These are phyloP conservation scores for Aurifilum marmelostoma DNA, from an alignment of 2,329 filamentous ascomycete genomes.

Conservation along the genomic window DNA sequence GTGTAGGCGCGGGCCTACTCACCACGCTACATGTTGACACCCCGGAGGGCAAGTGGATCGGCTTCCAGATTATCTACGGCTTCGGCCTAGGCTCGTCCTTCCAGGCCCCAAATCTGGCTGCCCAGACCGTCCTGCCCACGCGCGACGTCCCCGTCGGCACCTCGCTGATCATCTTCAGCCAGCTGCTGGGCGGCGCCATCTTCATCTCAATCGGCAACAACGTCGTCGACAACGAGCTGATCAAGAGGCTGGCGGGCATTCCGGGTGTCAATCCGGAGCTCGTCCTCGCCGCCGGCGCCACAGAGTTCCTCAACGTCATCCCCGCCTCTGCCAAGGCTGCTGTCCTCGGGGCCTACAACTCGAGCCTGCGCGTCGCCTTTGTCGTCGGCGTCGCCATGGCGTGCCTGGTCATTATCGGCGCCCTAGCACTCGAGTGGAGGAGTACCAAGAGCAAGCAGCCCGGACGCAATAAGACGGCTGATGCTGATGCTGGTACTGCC, in stretches of 20 bases:
- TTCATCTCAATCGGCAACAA: constrained; percentile 51
- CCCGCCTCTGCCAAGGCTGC: constrained; percentile 30
- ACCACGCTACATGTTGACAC: constrained; percentile 45
- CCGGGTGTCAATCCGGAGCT: constrained; percentile 33
- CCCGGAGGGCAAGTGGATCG: constrained; percentile 38
- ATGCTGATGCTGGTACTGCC: neutral
- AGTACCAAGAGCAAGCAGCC: constrained; percentile 43
- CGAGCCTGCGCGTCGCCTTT: constrained; percentile 61
- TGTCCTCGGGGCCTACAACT: constrained; percentile 59
- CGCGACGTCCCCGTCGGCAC: constrained; percentile 48
- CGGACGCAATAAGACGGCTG: constrained; percentile 27
- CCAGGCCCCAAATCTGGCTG: constrained; percentile 51
- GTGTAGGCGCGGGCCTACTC: constrained; percentile 47
- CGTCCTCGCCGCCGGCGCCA: constrained; percentile 32
- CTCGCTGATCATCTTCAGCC: constrained; percentile 49
- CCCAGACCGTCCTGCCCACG: constrained; percentile 48
- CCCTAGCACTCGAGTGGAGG: constrained; percentile 63
- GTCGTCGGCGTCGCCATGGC: constrained; percentile 61
- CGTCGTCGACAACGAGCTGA: constrained; percentile 46
- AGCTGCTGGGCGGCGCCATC: constrained; percentile 50
- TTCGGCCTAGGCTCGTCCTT: constrained; percentile 48
- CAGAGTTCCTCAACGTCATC: constrained; percentile 31
- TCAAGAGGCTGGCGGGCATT: constrained; percentile 39
- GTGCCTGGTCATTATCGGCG: constrained; percentile 57
- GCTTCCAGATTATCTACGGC: constrained; percentile 50